Conservation (phyloP, 129 eudicot genomes). For the Glebionis coronaria region DNA sequence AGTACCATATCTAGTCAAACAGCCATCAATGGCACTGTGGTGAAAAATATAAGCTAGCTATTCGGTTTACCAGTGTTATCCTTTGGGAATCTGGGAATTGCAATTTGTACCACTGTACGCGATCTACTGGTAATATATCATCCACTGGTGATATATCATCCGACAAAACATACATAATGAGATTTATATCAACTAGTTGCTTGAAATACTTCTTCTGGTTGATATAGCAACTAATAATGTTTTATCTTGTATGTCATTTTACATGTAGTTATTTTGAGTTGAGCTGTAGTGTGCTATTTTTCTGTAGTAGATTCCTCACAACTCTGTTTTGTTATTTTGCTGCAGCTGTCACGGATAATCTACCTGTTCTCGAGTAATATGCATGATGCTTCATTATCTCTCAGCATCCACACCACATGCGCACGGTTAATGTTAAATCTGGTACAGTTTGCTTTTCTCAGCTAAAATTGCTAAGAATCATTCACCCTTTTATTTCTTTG, state of each 20-base stretch:
- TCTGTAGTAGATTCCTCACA: conserved; percentile 11
- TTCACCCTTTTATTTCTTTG: background rate
- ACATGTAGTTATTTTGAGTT: background rate
- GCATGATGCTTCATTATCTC: conserved; percentile 98
- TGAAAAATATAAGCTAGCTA: conserved; percentile 7
- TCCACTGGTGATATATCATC: no score
- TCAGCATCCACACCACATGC: conserved; percentile 97
- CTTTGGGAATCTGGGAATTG: no score
- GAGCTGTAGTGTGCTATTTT: background rate
- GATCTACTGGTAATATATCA: no score
- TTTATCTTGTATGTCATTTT: no score
- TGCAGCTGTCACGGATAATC: conserved; percentile 93
- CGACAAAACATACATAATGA: no score
- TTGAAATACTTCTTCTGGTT: no score
- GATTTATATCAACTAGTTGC: no score
- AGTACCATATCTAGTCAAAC: conserved; percentile 12
- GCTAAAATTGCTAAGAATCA: conserved; percentile 9
- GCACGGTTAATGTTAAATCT: conserved; percentile 97
- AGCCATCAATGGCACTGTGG: background rate
- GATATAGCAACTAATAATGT: no score
- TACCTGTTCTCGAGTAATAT: conserved; percentile 97
- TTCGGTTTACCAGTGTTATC: no score
- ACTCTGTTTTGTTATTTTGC: conserved; percentile 10
- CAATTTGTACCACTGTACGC: no score
- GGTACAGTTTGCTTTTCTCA: conserved; percentile 40